Base-by-base conservation (phyloP, 2,329 filamentous ascomycete species). In the Aspergillus phoenicis region DNA sequence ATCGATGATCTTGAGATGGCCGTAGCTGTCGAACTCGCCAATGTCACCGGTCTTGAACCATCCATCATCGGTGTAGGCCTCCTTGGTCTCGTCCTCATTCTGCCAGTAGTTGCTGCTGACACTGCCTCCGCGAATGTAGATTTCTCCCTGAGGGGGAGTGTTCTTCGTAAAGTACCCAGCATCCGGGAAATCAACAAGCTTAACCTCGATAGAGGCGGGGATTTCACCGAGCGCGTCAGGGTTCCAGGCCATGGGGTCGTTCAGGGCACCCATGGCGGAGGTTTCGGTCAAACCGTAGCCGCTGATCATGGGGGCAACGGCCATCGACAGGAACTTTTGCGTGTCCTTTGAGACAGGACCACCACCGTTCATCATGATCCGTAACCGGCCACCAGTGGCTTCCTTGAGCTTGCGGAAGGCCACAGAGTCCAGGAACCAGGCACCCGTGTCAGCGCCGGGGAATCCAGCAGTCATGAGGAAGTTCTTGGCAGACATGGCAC, bases 41-140 rank as follows among this genome's bases (percentile, higher is more conserved):
- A 98, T 95, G 72, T 98, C 94, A 63, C 94, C 94, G 15, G 93
- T 96, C 84, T 90, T 94, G 85, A 98, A 98, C 95, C 95, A 98
- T 53, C 92, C 92, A 70, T 97, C 95, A 3, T 87, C 77, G 1
- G 91, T 93, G 65, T 94, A 85, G 5, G 90, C 84, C 73, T 90
- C 89, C 71, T 83, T 84, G 6, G 92, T 97, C 80, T 97, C 93
- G 69, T 94, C 87, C 15, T 91, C 88, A 74, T 97, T 91, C 63
- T 96, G 84, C 73, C 89, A 93, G 80, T 98, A 98, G 39, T 88
- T 89, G 36, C 83, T 83, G 58, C 91, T 86, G 49, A 98, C 89
- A 62, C 89, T 83, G 54, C 83, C 82, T 56, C 94, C 95, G 61
- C 91, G 89, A 68, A 99, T 90, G 84, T 89, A 91, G 73, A 99